Evolutionary conservation across 305 asterid species (phyloP).

Genomic region (Euphrasia arctica): DNA sequence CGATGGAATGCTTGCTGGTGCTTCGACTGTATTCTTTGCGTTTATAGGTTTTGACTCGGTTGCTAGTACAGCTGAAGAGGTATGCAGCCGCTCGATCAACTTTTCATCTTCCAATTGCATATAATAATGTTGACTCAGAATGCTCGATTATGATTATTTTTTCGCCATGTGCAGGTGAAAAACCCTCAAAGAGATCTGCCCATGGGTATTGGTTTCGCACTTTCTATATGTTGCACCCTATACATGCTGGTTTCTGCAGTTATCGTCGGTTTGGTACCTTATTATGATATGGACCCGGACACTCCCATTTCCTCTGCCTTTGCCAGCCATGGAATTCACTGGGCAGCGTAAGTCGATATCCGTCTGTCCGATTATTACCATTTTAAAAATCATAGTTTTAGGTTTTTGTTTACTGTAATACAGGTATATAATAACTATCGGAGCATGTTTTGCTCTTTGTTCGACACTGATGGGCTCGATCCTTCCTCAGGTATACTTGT

Average conservation of each 20-base stretch:
- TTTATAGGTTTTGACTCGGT: constrained; percentile 89
- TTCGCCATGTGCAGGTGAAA: constrained; percentile 52
- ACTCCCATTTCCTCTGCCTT: constrained; percentile 97
- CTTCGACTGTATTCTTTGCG: constrained; percentile 94
- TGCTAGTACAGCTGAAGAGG: constrained; percentile 99
- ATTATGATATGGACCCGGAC: constrained; percentile 93
- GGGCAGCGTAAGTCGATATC: constrained; percentile 88
- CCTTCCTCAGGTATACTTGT: constrained; percentile 70
- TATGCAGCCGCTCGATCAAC: constrained; percentile 17
- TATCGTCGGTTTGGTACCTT: constrained; percentile 92
- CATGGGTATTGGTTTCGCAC: constrained; percentile 81
- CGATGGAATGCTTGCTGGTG: constrained; percentile 97
- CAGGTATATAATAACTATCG: constrained; percentile 67
- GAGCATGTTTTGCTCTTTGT: constrained; percentile 92
- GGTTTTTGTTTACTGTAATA: constrained; percentile 42
- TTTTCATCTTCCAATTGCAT: neutral
- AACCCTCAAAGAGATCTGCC: constrained; percentile 96
- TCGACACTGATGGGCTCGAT: constrained; percentile 91
- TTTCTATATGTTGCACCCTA: constrained; percentile 73
- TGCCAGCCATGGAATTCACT: constrained; percentile 62
- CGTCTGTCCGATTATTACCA: neutral
- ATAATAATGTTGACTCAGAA: constrained; percentile 18
- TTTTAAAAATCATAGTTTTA: constrained; percentile 26
- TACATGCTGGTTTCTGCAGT: constrained; percentile 97
- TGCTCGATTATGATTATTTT: constrained; percentile 11